Evolutionary conservation across 495 filamentous ascomycete species (phyloP).

Genomic region (Penicillium dipodomyicola): DNA sequence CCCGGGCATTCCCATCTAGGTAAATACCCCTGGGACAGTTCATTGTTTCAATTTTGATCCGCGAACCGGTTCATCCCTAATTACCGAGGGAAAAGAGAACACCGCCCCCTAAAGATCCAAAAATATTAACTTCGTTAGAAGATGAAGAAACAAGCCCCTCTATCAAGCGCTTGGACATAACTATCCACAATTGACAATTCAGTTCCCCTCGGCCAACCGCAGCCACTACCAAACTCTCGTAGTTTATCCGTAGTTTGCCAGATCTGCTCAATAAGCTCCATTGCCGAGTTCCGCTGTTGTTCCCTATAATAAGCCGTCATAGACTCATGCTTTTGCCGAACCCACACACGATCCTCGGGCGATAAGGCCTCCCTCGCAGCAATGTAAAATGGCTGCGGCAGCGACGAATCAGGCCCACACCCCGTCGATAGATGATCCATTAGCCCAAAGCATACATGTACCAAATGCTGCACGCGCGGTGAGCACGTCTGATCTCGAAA

Average conservation of each 20-base stretch:
- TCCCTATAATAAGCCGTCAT: slow-evolving; percentile 34
- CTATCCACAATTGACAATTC: slow-evolving; percentile 15
- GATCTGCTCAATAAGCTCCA: slow-evolving; percentile 26
- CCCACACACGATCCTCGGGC: slow-evolving; percentile 22
- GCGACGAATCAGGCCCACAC: slow-evolving; percentile 29
- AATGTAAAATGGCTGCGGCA: slow-evolving; percentile 31
- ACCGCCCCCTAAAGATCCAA: background rate
- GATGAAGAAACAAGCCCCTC: slow-evolving; percentile 26
- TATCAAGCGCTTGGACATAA: slow-evolving; percentile 20
- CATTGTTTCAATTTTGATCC: background rate
- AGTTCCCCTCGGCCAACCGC: background rate
- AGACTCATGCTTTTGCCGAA: slow-evolving; percentile 27
- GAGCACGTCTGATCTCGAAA: slow-evolving; percentile 26
- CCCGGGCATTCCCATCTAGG: slow-evolving; percentile 9
- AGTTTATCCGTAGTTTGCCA: slow-evolving; percentile 24
- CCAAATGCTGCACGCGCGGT: slow-evolving; percentile 26
- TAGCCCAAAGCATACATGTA: slow-evolving; percentile 26
- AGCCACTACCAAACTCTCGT: background rate
- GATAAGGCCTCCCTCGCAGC: slow-evolving; percentile 28
- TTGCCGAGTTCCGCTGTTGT: slow-evolving; percentile 28
- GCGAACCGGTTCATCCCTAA: background rate
- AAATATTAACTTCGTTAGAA: slow-evolving; percentile 17
- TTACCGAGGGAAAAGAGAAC: background rate
- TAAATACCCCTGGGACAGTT: slow-evolving; percentile 1
- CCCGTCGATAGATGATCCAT: slow-evolving; percentile 30